Base-by-base conservation (phyloP, 768 basidiomycete species). In the Mrakia gelida region DNA sequence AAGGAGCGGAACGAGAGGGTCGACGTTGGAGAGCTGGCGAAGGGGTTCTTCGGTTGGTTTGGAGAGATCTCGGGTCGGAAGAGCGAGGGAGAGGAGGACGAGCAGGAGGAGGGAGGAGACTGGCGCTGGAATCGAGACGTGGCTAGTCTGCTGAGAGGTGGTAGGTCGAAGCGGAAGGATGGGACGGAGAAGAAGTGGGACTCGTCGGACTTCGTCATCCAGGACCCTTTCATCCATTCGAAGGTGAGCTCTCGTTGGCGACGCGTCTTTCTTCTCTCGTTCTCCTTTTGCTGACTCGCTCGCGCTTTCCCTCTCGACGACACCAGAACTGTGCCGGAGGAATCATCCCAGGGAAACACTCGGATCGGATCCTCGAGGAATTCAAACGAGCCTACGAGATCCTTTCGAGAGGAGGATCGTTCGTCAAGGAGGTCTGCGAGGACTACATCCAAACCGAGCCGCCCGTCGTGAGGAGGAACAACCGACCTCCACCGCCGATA, bases 191-290 rank as follows among this genome's bases (percentile, higher is more conserved):
- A 59, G 43, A 59, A 63, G 28, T 72, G 71, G 41, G n/a, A n/a
- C 32, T 28, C 45, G 1, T 28, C 71, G 30, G 23, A 54, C 7
- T 41, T 54, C 5, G 74, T 75, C 38, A 67, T 75, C 26, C 74
- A 75, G n/a, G 74, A 75, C 49, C 74, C 74, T 13, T 75, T 75
- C 41, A 75, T 75, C 26, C 38, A 41, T 15, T 41, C 54, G 38
- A 75, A 75, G 63, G 74, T 75, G 30, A n/a, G 74, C 56, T 8
- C 34, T n/a, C 41, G 9, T 62, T 52, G 15, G 9, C 18, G 49
- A 52, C 49, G 49, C 61, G 16, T 52, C n/a, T 41, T 4, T 18
- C 41, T 75, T 6, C 38, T 74, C 26, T 38, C 38, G 16, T 28
- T 61, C 9, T 28, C 45, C 0, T 18, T 16, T n/a, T 8, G 54